Base-by-base conservation (phyloP, 2,329 filamentous ascomycete genomes). In the Claviceps africana region DNA sequence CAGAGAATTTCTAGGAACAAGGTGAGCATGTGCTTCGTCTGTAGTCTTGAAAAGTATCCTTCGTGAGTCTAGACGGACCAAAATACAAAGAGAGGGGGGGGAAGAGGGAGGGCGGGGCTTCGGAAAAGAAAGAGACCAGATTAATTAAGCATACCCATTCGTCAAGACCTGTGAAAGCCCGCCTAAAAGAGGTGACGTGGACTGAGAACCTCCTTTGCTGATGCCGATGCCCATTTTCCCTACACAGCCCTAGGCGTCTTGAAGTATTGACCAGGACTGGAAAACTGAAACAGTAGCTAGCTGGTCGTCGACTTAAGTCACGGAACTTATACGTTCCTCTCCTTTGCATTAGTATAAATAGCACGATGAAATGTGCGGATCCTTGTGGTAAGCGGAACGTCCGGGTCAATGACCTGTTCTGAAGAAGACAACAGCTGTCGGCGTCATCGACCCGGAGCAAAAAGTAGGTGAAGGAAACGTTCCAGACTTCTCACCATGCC, bases 61-160 rank as follows among this genome's bases (percentile, higher is more conserved):
- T 49, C 37, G 28, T 40, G 10, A 2, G 22, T 10, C 33, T 25
- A 25, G 21, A 42, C 9, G 17, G 9, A 25, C 3, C 2, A n/a
- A 17, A 25, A 25, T 10, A 21, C 5, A 15, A 25, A 43, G 13
- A 21, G 21, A 10, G 8, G 39, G 22, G 7, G n/a, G 19, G 19
- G n/a, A 42, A 42, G 39, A 22, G 7, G n/a, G n/a, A n/a, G n/a
- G n/a, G n/a, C n/a, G n/a, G n/a, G n/a, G n/a, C n/a, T n/a, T n/a
- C n/a, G n/a, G n/a, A n/a, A n/a, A n/a, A 43, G 11, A 17, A 25
- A 21, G 3, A 43, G 21, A 43, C 40, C 11, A 17, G 22, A 25
- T 13, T 1, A n/a, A 47, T 19, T 28, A 10, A n/a, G 19, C 60
- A 5, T 62, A 71, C 69, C 69, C 69, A 43, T 72, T 72, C 17